phyloP scores from a whole-genome alignment of 495 filamentous ascomycete species.

The Talaromyces wortmannii region DNA sequence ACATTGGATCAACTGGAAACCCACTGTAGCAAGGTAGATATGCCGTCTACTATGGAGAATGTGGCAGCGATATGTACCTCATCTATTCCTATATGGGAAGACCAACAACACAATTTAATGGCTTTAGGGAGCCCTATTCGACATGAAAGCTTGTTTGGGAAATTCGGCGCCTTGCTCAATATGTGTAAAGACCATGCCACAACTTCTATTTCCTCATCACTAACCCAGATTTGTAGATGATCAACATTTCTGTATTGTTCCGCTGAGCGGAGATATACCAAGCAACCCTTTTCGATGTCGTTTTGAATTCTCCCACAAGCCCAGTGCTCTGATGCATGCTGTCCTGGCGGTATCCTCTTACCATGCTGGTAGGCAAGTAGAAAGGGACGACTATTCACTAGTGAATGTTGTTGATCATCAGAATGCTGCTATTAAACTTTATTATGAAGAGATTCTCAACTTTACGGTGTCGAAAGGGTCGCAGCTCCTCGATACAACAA shows the following conservation, averaged over 20 bases:
- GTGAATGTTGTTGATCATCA: slow-evolving; percentile 1
- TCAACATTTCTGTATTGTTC: neutral
- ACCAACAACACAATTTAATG: neutral
- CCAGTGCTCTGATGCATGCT: slow-evolving; percentile 9
- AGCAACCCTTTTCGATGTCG: slow-evolving; percentile 2
- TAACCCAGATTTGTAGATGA: neutral
- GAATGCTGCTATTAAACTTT: slow-evolving; percentile 9
- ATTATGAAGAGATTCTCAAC: neutral
- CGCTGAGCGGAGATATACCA: neutral
- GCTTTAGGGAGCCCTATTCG: neutral
- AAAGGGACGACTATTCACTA: slow-evolving; percentile 2
- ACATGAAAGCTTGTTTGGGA: neutral
- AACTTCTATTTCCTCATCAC: slow-evolving; percentile 1
- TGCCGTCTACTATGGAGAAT: neutral
- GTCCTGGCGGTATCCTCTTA: slow-evolving; percentile 15
- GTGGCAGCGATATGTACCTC: neutral
- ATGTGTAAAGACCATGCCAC: slow-evolving; percentile 1
- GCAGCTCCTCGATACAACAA: slow-evolving; percentile 11
- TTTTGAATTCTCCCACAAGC: slow-evolving; percentile 2
- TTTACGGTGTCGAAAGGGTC: neutral
- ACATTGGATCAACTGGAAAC: neutral
- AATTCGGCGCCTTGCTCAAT: neutral
- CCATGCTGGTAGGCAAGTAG: neutral
- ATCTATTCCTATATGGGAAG: neutral
- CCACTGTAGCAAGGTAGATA: neutral